Conservation (phyloP, 2,329 filamentous ascomycete species). For the Alternaria atra region DNA sequence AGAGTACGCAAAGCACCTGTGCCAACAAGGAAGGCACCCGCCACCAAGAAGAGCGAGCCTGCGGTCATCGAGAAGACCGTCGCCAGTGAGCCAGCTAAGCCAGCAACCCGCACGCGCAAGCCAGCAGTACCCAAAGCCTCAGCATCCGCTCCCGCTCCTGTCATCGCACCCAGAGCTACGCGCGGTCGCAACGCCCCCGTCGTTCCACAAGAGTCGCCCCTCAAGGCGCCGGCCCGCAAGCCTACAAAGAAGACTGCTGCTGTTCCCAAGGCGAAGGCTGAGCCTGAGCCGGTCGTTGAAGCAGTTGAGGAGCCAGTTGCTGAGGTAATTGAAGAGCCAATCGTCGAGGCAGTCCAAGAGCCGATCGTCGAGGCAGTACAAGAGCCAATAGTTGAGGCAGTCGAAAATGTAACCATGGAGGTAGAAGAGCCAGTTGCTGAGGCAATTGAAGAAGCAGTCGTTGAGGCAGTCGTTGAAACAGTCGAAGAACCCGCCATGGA, state of each 20-base stretch:
- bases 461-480: not conserved
- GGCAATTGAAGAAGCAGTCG: not conserved
- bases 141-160: conserved; percentile 17
- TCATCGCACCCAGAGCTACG: conserved; percentile 27
- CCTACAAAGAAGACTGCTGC: conserved; percentile 29
- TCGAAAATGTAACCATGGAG: not conserved
- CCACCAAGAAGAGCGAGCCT: conserved; percentile 18
- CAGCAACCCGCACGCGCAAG: conserved; percentile 32
- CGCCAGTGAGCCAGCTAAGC: conserved; percentile 25
- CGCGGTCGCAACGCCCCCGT: conserved; percentile 32
- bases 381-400: not conserved
- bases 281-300: conserved; percentile 15
- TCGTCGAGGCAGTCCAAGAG: not conserved
- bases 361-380: not conserved
- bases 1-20: conserved; percentile 31
- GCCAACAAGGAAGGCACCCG: conserved; percentile 21
- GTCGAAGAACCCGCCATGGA: not conserved
- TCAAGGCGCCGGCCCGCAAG: conserved; percentile 40
- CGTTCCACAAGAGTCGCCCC: conserved; percentile 34
- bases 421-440: not conserved
- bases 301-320: conserved; percentile 15
- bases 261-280: conserved; percentile 20
- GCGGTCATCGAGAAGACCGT: conserved; percentile 17
- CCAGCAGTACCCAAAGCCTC: conserved; percentile 23
- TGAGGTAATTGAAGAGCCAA: not conserved